Conservation (phyloP, 441 rosid species). For the Geranium incanum region DNA sequence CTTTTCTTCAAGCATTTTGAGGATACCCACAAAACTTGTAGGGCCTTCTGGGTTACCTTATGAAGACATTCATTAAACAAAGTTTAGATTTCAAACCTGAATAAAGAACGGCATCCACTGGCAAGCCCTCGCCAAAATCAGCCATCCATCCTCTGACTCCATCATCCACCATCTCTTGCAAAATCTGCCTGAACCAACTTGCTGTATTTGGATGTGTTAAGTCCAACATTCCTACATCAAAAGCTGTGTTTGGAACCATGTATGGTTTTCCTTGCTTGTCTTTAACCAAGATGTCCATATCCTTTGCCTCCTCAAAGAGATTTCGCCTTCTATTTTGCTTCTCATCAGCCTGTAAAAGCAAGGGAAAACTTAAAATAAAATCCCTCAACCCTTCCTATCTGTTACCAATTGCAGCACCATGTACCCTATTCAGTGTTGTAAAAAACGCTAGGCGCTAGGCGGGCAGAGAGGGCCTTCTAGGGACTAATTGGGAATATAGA, state of each 20-base stretch:
- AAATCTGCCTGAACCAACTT: slow-evolving; percentile 55
- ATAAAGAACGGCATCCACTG: slow-evolving; percentile 49
- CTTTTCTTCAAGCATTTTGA: too few relatives aligned
- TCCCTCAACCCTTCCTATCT: background rate
- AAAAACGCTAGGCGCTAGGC: too few relatives aligned
- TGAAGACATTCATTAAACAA: too few relatives aligned
- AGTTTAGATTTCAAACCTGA: slow-evolving; percentile 38
- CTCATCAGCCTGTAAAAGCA: slow-evolving; percentile 32
- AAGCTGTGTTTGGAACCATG: slow-evolving; percentile 68
- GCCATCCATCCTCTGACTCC: slow-evolving; percentile 87
- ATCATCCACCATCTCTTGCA: slow-evolving; percentile 54
- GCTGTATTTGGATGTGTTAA: slow-evolving; percentile 54
- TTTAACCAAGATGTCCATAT: slow-evolving; percentile 49
- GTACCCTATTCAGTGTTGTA: too few relatives aligned
- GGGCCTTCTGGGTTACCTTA: too few relatives aligned
- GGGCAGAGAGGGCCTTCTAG: too few relatives aligned
- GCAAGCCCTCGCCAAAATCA: slow-evolving; percentile 75
- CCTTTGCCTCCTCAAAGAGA: slow-evolving; percentile 52
- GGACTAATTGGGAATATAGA: too few relatives aligned
- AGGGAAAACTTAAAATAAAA: slow-evolving; percentile 16
- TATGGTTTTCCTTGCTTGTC: slow-evolving; percentile 46
- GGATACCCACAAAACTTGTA: too few relatives aligned
- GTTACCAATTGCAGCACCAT: background rate
- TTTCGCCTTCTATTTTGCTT: slow-evolving; percentile 48
- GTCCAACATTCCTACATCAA: slow-evolving; percentile 69